Conservation (phyloP, 805 yeast species). For the Candida peoriensis region DNA sequence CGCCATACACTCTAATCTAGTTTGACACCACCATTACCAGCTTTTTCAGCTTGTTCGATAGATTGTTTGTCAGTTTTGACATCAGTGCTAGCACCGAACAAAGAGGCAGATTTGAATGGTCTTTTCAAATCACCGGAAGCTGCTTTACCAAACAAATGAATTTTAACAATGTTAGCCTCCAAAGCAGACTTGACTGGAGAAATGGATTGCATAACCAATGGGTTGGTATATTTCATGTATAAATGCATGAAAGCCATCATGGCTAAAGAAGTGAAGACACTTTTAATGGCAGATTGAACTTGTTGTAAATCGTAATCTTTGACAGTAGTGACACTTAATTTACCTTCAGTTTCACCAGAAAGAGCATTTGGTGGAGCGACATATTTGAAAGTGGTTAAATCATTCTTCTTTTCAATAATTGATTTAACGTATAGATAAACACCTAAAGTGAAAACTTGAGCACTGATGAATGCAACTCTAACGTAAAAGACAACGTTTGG, state of each 20-base stretch:
- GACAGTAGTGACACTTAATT: slow-evolving; percentile 83
- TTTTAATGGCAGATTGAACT: slow-evolving; percentile 71
- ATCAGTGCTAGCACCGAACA: slow-evolving; percentile 49
- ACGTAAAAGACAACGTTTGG: slow-evolving; percentile 69
- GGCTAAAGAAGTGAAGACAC: slow-evolving; percentile 82
- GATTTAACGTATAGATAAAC: slow-evolving; percentile 62
- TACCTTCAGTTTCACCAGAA: slow-evolving; percentile 67
- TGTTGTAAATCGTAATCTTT: slow-evolving; percentile 92
- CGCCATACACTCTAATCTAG: slow-evolving; percentile 16
- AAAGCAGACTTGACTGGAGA: slow-evolving; percentile 86
- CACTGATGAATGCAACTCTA: slow-evolving; percentile 62
- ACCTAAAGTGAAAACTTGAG: slow-evolving; percentile 59
- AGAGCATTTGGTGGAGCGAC: slow-evolving; percentile 80
- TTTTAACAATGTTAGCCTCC: slow-evolving; percentile 86
- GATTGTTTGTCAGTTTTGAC: slow-evolving; percentile 83
- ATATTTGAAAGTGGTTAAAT: slow-evolving; percentile 86
- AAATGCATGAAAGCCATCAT: slow-evolving; percentile 99
- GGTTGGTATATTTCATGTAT: slow-evolving; percentile 96
- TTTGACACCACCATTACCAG: slow-evolving; percentile 85
- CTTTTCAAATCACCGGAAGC: slow-evolving; percentile 91
- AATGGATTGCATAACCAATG: slow-evolving; percentile 90
- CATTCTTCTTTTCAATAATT: slow-evolving; percentile 69
- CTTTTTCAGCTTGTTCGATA: slow-evolving; percentile 75
- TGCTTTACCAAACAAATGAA: slow-evolving; percentile 78
- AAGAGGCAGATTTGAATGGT: slow-evolving; percentile 87